A percentile compares a stretch with the other conserved stretches of the same genome.
phyloP scores from a whole-genome alignment of 164 flowering plant genomes.

The Macadamia integrifolia region DNA sequence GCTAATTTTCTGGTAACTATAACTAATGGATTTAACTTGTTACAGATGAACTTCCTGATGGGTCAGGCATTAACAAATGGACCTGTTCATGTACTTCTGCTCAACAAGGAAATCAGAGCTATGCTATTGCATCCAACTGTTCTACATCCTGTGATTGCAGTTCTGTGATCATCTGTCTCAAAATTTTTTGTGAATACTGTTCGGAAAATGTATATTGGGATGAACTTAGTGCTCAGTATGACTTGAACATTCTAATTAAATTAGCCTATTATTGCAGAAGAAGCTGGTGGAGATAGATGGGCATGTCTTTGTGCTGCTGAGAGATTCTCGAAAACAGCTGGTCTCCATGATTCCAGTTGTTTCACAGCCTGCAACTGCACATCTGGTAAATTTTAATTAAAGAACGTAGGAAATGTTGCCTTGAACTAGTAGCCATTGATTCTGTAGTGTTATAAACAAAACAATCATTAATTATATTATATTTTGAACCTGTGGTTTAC shows the following conservation, averaged over 20 bases:
- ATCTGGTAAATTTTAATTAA: slow-evolving; percentile 41
- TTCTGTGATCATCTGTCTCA: no score
- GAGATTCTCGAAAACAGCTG: slow-evolving; percentile 45
- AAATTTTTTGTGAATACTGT: not conserved
- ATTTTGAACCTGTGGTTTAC: not conserved
- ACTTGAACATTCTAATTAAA: slow-evolving; percentile 6
- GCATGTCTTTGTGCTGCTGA: slow-evolving; percentile 55
- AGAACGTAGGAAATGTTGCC: not conserved
- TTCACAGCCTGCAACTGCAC: slow-evolving; percentile 82
- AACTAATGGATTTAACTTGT: not conserved
- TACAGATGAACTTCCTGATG: slow-evolving; percentile 40
- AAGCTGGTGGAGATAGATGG: slow-evolving; percentile 42
- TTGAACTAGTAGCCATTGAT: not conserved
- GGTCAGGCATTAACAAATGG: slow-evolving; percentile 44
- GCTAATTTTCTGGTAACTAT: not conserved
- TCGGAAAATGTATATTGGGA: not conserved
- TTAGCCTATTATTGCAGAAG: slow-evolving; percentile 9
- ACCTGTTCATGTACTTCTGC: slow-evolving; percentile 58
- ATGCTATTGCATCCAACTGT: slow-evolving; percentile 38
- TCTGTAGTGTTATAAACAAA: not conserved
- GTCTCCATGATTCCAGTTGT: slow-evolving; percentile 40
- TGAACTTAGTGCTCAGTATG: not conserved
- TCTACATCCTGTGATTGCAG: slow-evolving; percentile 64
- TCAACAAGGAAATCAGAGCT: slow-evolving; percentile 30
- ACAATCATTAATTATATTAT: not conserved